phyloP scores from a whole-genome alignment of 306 rosid species.

The Cucumis cinereus region DNA sequence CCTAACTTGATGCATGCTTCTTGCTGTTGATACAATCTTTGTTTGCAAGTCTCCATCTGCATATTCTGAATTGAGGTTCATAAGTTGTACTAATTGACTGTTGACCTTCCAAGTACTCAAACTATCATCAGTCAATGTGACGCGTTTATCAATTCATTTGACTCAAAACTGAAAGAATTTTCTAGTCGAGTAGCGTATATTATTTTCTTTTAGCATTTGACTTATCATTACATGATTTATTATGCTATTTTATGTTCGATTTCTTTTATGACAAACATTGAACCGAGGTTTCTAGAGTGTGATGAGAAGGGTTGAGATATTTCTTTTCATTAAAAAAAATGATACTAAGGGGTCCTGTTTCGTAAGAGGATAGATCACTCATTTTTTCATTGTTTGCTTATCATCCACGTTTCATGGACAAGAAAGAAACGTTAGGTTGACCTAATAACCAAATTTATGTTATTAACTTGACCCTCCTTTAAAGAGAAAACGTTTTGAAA shows the following conservation, averaged over 20 bases:
- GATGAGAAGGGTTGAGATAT: too few species aligned
- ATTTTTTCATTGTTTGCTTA: not conserved
- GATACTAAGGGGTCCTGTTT: not conserved
- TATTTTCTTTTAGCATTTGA: not conserved
- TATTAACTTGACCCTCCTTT: not conserved
- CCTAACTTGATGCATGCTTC: not conserved
- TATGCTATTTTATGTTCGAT: too few species aligned
- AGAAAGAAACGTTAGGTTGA: not conserved
- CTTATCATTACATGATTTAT: not conserved
- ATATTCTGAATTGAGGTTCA: not conserved
- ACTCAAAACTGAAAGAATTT: too few species aligned
- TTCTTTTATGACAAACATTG: not conserved
- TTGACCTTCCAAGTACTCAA: not conserved
- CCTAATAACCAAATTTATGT: not conserved
- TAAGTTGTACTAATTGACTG: not conserved
- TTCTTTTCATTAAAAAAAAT: too few species aligned
- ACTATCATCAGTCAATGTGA: not conserved
- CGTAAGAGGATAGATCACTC: not conserved
- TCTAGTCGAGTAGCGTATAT: not conserved
- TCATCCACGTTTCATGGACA: not conserved
- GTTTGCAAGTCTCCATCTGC: not conserved
- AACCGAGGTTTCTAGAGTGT: not conserved
- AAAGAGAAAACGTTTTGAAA: not conserved
- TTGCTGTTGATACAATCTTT: not conserved
- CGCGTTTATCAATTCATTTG: not conserved